A percentile compares a stretch with the other conserved stretches of the same genome.
These are phyloP conservation scores for Aspergillus fischeri DNA, from an alignment of 2,329 filamentous ascomycete species.

Conservation along the genomic window DNA sequence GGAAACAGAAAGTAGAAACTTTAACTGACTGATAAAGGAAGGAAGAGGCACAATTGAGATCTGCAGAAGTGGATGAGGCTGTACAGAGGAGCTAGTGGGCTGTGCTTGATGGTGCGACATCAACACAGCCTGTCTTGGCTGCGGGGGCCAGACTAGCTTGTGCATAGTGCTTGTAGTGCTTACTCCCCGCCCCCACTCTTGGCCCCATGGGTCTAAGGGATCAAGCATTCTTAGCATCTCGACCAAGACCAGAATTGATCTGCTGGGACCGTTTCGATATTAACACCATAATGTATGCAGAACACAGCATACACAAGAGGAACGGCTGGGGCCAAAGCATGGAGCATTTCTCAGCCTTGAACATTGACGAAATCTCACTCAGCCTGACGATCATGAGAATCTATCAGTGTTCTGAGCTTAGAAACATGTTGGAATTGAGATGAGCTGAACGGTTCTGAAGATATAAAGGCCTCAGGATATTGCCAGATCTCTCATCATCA, in stretches of 20 bases:
- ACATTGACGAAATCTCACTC: not conserved
- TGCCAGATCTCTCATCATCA: not conserved
- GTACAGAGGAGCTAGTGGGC: not conserved
- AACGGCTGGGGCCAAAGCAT: not conserved
- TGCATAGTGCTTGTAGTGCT: conserved; percentile 1
- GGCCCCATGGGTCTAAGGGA: not conserved
- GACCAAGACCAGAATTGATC: not conserved
- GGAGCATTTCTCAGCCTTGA: not conserved
- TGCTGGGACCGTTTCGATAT: not conserved
- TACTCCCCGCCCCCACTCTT: conserved; percentile 1
- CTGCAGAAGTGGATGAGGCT: not conserved
- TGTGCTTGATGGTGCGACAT: not conserved
- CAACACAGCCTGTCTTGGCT: not conserved
- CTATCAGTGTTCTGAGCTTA: not conserved
- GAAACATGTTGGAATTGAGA: not conserved
- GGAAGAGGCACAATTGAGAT: not conserved
- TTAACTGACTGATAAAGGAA: not conserved
- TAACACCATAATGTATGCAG: not conserved
- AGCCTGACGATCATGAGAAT: not conserved
- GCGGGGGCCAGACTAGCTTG: conserved; percentile 1
- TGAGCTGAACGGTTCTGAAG: not conserved
- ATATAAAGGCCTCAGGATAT: not conserved
- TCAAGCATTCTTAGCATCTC: not conserved
- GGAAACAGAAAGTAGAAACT: not conserved
- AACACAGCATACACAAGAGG: not conserved